These are phyloP conservation scores for Fonsecaea nubica DNA, from an alignment of 2,329 filamentous ascomycete species.

Conservation along the genomic window DNA sequence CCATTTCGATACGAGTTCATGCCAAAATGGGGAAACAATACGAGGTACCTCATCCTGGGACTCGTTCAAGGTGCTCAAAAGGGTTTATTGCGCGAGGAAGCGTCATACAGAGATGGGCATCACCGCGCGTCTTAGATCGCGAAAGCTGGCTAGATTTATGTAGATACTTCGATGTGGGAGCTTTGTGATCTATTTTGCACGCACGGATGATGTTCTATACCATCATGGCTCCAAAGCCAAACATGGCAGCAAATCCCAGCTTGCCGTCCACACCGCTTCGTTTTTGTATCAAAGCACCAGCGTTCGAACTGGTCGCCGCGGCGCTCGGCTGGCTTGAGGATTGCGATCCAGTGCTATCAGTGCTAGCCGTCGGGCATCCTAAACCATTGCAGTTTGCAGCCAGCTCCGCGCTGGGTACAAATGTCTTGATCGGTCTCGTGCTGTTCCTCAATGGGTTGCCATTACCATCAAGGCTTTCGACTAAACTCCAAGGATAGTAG, in stretches of 20 bases:
- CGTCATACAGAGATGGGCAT: neutral
- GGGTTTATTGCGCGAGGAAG: neutral
- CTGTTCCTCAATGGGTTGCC: slow-evolving; percentile 31
- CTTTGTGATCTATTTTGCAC: neutral
- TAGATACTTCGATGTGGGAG: slow-evolving; percentile 4
- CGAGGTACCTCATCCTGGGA: too few relatives aligned
- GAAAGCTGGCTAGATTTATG: neutral
- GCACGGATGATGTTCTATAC: neutral
- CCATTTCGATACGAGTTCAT: neutral
- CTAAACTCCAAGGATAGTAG: slow-evolving; percentile 31
- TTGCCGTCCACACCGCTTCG: slow-evolving; percentile 17
- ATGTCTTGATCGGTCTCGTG: slow-evolving; percentile 29
- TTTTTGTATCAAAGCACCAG: slow-evolving; percentile 10
- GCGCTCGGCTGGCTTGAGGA: slow-evolving; percentile 7
- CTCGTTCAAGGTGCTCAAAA: neutral
- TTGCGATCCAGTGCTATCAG: slow-evolving; percentile 9
- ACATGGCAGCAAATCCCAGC: slow-evolving; percentile 24
- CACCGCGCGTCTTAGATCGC: neutral
- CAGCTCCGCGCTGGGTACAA: slow-evolving; percentile 31
- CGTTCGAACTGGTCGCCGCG: slow-evolving; percentile 22
- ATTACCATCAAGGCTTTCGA: slow-evolving; percentile 28
- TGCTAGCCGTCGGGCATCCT: slow-evolving; percentile 23
- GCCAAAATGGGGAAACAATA: too few relatives aligned
- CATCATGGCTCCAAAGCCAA: slow-evolving; percentile 21
- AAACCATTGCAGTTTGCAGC: slow-evolving; percentile 26